These are phyloP conservation scores for Albizia julibrissin DNA, from an alignment of 306 rosid species.

Conservation along the genomic window DNA sequence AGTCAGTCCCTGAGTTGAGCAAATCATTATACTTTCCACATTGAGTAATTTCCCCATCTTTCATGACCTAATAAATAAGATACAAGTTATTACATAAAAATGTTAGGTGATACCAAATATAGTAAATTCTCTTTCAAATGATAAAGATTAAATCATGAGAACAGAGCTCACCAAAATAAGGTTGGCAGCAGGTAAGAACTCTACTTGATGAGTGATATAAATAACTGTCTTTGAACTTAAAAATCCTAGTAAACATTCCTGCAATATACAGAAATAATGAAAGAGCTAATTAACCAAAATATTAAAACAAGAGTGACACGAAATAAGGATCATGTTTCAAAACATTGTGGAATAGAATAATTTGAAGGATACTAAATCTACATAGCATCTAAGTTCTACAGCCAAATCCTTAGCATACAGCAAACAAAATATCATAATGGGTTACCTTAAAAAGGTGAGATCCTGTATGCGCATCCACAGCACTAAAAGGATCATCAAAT, in stretches of 20 bases:
- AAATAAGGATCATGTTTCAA: background rate
- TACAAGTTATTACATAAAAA: background rate
- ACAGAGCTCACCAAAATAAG: conserved; percentile 57
- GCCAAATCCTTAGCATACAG: background rate
- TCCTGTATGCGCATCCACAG: conserved; percentile 95
- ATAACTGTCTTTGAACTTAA: conserved; percentile 66
- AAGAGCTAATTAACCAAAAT: background rate
- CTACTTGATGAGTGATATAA: conserved; percentile 83
- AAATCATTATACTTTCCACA: conserved; percentile 73
- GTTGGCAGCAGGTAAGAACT: conserved; percentile 74
- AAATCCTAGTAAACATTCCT: conserved; percentile 70
- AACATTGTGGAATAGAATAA: too few relatives aligned
- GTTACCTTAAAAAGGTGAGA: conserved; percentile 84
- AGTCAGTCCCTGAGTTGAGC: conserved; percentile 66
- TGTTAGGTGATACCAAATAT: background rate
- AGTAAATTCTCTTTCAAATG: background rate
- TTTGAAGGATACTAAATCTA: background rate
- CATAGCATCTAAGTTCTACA: background rate
- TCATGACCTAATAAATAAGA: conserved; percentile 65
- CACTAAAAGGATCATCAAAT: conserved; percentile 94
- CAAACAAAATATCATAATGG: conserved; percentile 13
- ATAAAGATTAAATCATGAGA: background rate
- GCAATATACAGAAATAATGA: conserved; percentile 12
- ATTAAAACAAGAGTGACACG: background rate
- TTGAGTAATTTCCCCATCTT: conserved; percentile 74